These are phyloP conservation scores for Clarireedia monteithiana DNA, from an alignment of 2,329 filamentous ascomycete genomes.

Conservation along the genomic window DNA sequence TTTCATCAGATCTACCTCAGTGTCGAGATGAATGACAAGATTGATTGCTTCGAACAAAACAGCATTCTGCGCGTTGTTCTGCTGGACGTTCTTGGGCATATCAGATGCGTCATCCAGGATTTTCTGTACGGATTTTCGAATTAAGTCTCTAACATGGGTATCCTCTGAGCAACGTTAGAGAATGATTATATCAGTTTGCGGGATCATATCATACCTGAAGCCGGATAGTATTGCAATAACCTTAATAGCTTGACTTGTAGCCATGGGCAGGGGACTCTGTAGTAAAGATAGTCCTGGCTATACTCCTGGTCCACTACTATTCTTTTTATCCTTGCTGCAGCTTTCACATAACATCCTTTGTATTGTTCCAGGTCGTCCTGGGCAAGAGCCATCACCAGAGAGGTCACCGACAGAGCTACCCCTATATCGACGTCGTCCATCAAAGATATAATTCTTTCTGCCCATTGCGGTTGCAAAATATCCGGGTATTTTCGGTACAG, in stretches of 20 bases:
- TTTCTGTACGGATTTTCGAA: constrained; percentile 83
- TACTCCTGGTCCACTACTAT: constrained; percentile 88
- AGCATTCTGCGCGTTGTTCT: constrained; percentile 98
- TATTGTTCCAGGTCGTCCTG: constrained; percentile 95
- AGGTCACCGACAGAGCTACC: constrained; percentile 91
- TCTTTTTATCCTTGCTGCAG: constrained; percentile 79
- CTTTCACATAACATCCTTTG: constrained; percentile 89
- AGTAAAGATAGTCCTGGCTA: constrained; percentile 88
- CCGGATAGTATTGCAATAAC: constrained; percentile 90
- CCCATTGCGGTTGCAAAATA: constrained; percentile 95
- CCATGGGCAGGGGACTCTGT: constrained; percentile 99
- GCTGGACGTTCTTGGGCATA: constrained; percentile 94
- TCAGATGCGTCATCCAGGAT: constrained; percentile 90
- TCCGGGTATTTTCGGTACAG: constrained; percentile 90
- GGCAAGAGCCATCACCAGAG: constrained; percentile 85
- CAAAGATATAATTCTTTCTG: constrained; percentile 93
- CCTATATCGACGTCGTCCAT: constrained; percentile 97
- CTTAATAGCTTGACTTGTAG: constrained; percentile 91
- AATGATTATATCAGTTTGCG: neutral
- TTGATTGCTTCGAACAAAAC: constrained; percentile 98
- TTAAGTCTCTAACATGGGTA: constrained; percentile 82
- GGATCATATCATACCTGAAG: constrained; percentile 57
- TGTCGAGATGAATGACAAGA: constrained; percentile 94
- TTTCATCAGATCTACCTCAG: constrained; percentile 88
- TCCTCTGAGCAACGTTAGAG: constrained; percentile 56